Evolutionary conservation across 2,329 filamentous ascomycete species (phyloP).

Genomic region (Xylariaceae sp.): DNA sequence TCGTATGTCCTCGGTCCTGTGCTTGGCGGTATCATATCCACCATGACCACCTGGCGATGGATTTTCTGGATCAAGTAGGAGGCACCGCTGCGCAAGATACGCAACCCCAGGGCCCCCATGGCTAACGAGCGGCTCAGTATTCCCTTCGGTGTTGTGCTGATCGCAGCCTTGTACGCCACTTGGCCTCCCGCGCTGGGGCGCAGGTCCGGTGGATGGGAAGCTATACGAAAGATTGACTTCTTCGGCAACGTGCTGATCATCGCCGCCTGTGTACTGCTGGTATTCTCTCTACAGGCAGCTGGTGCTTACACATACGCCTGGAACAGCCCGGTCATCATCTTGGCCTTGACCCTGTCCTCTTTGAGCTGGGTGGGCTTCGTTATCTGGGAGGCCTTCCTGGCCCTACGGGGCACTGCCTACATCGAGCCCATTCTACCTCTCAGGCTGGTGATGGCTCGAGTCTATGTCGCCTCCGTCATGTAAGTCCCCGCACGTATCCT

Average conservation of each 20-base stretch:
- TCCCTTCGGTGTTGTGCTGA: constrained; percentile 39
- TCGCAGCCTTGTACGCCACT: constrained; percentile 38
- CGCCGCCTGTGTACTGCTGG: constrained; percentile 43
- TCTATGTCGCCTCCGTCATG: constrained; percentile 45
- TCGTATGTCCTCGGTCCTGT: constrained; percentile 53
- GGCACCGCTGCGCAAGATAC: neutral
- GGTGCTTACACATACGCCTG: constrained; percentile 45
- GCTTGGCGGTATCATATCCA: constrained; percentile 48
- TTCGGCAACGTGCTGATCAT: constrained; percentile 44
- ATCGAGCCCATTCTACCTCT: constrained; percentile 51
- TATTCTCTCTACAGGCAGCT: constrained; percentile 50
- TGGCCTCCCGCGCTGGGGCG: constrained; percentile 34
- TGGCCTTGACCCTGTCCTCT: constrained; percentile 38
- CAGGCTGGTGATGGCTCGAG: constrained; percentile 36
- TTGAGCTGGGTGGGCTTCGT: constrained; percentile 42
- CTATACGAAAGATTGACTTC: constrained; percentile 44
- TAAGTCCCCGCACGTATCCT: constrained; percentile 31
- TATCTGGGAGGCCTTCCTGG: constrained; percentile 42
- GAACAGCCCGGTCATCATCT: constrained; percentile 43
- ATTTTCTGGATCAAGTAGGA: constrained; percentile 56
- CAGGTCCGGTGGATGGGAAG: constrained; percentile 30
- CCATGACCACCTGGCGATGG: constrained; percentile 48
- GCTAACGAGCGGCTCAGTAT: constrained; percentile 29
- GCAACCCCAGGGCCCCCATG: neutral
- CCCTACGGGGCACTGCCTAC: constrained; percentile 24